Percentiles rank a stretch among this genome's conserved stretches.
phyloP scores from a whole-genome alignment of 148 eudicot species.

The Arctostaphylos glauca region DNA sequence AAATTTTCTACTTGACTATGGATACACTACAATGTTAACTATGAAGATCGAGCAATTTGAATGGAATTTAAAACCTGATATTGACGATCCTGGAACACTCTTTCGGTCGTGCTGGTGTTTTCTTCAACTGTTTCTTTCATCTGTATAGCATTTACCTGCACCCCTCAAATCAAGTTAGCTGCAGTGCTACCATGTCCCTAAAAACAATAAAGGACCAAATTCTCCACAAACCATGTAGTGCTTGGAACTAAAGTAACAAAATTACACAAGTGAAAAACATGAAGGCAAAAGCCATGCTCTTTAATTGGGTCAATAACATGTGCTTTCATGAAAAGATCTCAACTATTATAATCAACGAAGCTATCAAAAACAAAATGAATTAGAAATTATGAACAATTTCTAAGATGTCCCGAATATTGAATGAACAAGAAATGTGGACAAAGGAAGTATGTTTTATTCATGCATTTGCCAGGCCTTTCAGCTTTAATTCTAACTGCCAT shows the following conservation, averaged over 20 bases:
- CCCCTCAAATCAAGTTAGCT: slow-evolving; percentile 14
- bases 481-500: not conserved
- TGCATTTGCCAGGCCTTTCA: not conserved
- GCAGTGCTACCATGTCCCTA: not conserved
- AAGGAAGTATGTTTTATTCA: not conserved
- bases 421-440: not conserved
- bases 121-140: slow-evolving; percentile 99
- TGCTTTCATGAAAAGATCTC: not conserved
- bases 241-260: too few relatives aligned
- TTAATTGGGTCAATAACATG: not conserved
- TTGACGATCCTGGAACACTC: slow-evolving; percentile 99
- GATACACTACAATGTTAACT: not conserved
- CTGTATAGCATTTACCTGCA: slow-evolving; percentile 95
- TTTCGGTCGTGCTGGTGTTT: slow-evolving; percentile 88
- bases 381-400: not conserved
- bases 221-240: slow-evolving; percentile 21
- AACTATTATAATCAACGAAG: not conserved
- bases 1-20: not conserved
- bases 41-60: not conserved
- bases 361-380: not conserved
- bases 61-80: slow-evolving; percentile 56
- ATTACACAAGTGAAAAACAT: not conserved
- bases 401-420: not conserved
- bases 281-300: not conserved
- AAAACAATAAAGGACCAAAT: slow-evolving; percentile 9